Evolutionary conservation across 306 rosid species (phyloP).

Genomic region (Mimosa pudica): DNA sequence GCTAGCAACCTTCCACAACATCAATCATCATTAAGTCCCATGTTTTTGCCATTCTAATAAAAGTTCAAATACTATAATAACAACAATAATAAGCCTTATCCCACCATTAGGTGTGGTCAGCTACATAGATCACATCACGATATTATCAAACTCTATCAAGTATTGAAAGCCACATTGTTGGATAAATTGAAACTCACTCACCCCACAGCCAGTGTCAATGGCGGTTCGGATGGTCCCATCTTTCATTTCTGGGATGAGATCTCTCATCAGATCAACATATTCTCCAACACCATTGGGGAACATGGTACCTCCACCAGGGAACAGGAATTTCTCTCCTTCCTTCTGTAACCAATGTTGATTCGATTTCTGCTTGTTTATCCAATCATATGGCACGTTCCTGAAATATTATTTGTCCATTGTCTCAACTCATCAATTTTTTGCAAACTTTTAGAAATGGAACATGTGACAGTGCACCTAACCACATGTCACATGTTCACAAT

Average conservation of each 20-base stretch:
- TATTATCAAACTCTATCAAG: too few species aligned
- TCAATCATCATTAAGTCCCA: slow-evolving; percentile 19
- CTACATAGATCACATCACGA: too few species aligned
- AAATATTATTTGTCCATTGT: slow-evolving; percentile 18
- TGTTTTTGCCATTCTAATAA: background rate
- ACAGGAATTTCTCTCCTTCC: slow-evolving; percentile 94
- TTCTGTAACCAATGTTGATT: slow-evolving; percentile 94
- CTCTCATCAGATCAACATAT: slow-evolving; percentile 87
- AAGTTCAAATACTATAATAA: background rate
- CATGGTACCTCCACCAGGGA: slow-evolving; percentile 99
- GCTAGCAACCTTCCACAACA: slow-evolving; percentile 80
- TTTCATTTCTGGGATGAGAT: slow-evolving; percentile 90
- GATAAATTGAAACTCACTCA: slow-evolving; percentile 41
- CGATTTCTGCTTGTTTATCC: slow-evolving; percentile 95
- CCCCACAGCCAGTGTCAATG: slow-evolving; percentile 99
- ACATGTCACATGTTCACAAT: background rate
- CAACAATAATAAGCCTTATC: too few species aligned
- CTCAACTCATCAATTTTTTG: background rate
- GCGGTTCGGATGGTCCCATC: slow-evolving; percentile 95
- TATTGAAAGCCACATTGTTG: too few species aligned
- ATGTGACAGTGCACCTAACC: background rate
- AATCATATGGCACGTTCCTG: slow-evolving; percentile 98
- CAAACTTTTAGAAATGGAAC: background rate
- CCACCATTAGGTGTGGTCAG: too few species aligned
- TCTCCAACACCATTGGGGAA: slow-evolving; percentile 93